A percentile compares a stretch with the other conserved stretches of the same genome.
Evolutionary conservation across 2,329 filamentous ascomycete genomes (phyloP).

Genomic region (Ophiostoma fasciatum): DNA sequence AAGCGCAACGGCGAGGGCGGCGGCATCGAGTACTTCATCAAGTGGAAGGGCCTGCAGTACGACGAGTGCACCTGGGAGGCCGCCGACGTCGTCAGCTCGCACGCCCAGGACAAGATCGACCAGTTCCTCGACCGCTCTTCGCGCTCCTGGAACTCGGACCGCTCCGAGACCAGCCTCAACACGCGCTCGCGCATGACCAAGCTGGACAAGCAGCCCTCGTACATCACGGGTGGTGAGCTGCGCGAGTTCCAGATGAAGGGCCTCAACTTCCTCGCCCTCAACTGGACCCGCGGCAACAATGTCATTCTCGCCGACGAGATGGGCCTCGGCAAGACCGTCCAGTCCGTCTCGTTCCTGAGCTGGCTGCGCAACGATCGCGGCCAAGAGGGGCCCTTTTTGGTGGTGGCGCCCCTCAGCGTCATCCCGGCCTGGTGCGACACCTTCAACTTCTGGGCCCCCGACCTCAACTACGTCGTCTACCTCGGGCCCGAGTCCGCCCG

Average conservation of each 20-base stretch:
- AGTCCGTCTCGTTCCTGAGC: conserved; percentile 92
- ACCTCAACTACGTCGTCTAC: conserved; percentile 94
- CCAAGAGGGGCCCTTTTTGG: conserved; percentile 89
- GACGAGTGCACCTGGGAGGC: conserved; percentile 91
- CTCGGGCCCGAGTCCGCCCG: conserved; percentile 79
- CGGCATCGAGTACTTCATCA: conserved; percentile 79
- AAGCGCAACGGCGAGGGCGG: conserved; percentile 65
- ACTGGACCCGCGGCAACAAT: conserved; percentile 89
- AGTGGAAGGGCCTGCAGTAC: conserved; percentile 92
- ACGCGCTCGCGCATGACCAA: conserved; percentile 61
- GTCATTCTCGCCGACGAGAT: conserved; percentile 98
- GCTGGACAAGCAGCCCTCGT: conserved; percentile 68
- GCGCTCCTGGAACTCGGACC: conserved; percentile 67
- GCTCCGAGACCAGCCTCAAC: conserved; percentile 57
- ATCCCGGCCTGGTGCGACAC: conserved; percentile 98
- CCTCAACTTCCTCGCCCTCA: conserved; percentile 87
- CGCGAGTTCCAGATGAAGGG: conserved; percentile 89
- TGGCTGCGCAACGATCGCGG: conserved; percentile 83
- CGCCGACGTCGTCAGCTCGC: conserved; percentile 50
- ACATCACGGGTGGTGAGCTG: conserved; percentile 71
- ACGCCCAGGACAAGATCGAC: conserved; percentile 82
- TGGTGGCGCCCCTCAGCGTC: conserved; percentile 92
- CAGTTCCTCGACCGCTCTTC: conserved; percentile 74
- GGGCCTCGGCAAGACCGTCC: conserved; percentile 95
- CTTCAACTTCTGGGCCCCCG: conserved; percentile 90